These are phyloP conservation scores for Aspergillus proliferans DNA, from an alignment of 2,329 filamentous ascomycete species.

Conservation along the genomic window DNA sequence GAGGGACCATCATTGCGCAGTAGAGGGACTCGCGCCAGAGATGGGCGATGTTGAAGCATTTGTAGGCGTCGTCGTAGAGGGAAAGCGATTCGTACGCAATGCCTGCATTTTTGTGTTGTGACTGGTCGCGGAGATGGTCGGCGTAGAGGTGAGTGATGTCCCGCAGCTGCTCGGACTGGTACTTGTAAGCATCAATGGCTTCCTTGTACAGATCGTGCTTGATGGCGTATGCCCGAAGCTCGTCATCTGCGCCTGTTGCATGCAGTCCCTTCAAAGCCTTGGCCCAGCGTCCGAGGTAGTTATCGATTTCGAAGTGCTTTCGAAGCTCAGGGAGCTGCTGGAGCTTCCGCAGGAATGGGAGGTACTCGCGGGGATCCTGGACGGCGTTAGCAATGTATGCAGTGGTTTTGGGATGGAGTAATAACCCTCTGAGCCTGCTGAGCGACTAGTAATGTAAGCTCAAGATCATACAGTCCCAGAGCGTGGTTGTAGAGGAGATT, in stretches of 20 bases:
- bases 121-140: conserved; percentile 65
- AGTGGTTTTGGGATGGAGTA: background rate
- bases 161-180: conserved; percentile 61
- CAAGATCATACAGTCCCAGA: conserved; percentile 83
- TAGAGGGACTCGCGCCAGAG: conserved; percentile 90
- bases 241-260: conserved; percentile 65
- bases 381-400: conserved; percentile 8
- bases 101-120: conserved; percentile 77
- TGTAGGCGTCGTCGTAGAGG: conserved; percentile 67
- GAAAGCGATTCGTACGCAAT: conserved; percentile 80
- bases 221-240: conserved; percentile 68
- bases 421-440: conserved; percentile 80
- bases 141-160: conserved; percentile 74
- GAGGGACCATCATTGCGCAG: conserved; percentile 62
- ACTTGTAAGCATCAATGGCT: conserved; percentile 76
- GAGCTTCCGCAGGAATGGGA: conserved; percentile 85
- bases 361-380: conserved; percentile 81
- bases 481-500: conserved; percentile 88
- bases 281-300: conserved; percentile 67
- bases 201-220: conserved; percentile 74
- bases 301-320: conserved; percentile 77
- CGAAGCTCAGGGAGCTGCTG: conserved; percentile 66
- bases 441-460: conserved; percentile 81
- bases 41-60: conserved; percentile 76
- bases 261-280: conserved; percentile 78